A percentile compares a stretch with the other conserved stretches of the same genome.
phyloP scores from a whole-genome alignment of 129 eudicot genomes.

The Arctium lappa region DNA sequence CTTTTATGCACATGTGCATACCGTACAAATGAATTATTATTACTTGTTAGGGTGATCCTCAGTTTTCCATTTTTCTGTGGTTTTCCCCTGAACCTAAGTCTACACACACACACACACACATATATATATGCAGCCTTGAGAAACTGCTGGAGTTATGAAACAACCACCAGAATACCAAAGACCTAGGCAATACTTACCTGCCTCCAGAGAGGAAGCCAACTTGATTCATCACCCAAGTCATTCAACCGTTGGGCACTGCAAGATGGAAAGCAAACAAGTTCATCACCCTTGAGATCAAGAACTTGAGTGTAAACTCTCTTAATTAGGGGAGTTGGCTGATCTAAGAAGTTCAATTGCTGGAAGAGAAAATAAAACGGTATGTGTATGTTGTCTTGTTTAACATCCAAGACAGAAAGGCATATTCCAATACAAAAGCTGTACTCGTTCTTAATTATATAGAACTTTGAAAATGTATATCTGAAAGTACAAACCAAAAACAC shows the following conservation, averaged over 20 bases:
- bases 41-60: no score
- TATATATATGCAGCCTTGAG: neutral
- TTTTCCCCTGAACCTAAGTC: neutral
- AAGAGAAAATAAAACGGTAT: neutral
- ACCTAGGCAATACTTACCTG: constrained; percentile 49
- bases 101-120: neutral
- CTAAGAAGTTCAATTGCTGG: neutral
- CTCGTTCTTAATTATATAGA: no score
- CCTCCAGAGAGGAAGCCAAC: constrained; percentile 85
- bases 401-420: neutral
- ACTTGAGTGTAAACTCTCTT: neutral
- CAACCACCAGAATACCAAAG: neutral
- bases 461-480: no score
- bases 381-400: neutral
- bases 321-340: neutral
- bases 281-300: neutral
- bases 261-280: neutral
- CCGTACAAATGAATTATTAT: no score
- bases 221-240: constrained; percentile 75
- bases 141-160: neutral
- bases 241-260: constrained; percentile 69
- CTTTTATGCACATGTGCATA: no score
- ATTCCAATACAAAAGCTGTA: neutral
- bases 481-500: no score
- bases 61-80: neutral